Evolutionary conservation across 768 basidiomycete species (phyloP).

Genomic region (Suillus lakei): DNA sequence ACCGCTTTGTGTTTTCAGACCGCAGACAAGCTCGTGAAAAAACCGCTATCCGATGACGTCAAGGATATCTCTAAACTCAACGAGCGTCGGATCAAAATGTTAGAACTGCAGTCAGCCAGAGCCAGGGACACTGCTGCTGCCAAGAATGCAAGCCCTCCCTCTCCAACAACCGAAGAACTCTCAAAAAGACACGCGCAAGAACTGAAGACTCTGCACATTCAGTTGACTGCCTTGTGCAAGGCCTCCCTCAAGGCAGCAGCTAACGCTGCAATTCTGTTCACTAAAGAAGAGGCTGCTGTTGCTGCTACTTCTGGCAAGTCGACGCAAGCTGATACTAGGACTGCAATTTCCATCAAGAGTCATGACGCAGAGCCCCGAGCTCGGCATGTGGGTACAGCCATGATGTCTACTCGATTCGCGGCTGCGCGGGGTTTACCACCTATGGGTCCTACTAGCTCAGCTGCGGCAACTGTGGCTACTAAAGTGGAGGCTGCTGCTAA

Average conservation of each 20-base stretch:
- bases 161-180: slow-evolving; percentile 42
- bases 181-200: slow-evolving; percentile 62
- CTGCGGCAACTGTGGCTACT: too few relatives aligned
- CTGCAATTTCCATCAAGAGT: slow-evolving; percentile 52
- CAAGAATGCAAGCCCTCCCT: slow-evolving; percentile 41
- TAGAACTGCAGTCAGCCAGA: slow-evolving; percentile 52
- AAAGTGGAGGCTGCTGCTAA: not conserved
- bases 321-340: slow-evolving; percentile 52
- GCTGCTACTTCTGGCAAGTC: slow-evolving; percentile 30
- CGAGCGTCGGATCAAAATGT: not conserved
- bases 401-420: too few relatives aligned
- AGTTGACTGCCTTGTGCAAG: slow-evolving; percentile 55
- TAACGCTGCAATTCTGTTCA: slow-evolving; percentile 47
- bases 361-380: slow-evolving; percentile 52
- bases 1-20: not conserved
- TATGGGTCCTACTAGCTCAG: slow-evolving; percentile 33
- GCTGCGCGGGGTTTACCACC: too few relatives aligned
- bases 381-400: slow-evolving; percentile 65
- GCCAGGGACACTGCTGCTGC: slow-evolving; percentile 53
- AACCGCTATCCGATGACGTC: not conserved
- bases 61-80: not conserved
- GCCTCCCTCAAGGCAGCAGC: slow-evolving; percentile 56
- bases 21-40: not conserved
- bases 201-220: slow-evolving; percentile 56
- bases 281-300: slow-evolving; percentile 38